Conservation (phyloP, 805 yeast genomes). For the Lachancea sp. region DNA sequence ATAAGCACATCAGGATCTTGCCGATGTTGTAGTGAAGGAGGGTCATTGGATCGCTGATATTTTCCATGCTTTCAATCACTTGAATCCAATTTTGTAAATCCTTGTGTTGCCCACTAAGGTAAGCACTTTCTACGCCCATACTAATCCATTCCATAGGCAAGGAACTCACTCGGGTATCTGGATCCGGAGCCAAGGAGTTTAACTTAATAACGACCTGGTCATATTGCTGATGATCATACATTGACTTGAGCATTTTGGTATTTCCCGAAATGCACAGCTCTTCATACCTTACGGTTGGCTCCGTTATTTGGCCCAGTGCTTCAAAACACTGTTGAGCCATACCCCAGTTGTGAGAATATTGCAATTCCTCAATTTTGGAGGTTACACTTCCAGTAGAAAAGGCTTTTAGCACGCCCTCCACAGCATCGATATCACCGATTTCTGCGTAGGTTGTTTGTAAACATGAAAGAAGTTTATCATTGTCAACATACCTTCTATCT, state of each 20-base stretch:
- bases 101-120: slow-evolving; percentile 50
- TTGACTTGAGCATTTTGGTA: slow-evolving; percentile 60
- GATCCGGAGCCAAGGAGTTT: slow-evolving; percentile 34
- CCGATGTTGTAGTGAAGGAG: slow-evolving; percentile 61
- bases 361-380: slow-evolving; percentile 75
- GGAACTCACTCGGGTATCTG: slow-evolving; percentile 26
- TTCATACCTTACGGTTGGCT: slow-evolving; percentile 21
- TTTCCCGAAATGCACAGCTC: slow-evolving; percentile 24
- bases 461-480: slow-evolving; percentile 36
- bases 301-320: slow-evolving; percentile 45
- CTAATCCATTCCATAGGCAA: slow-evolving; percentile 47
- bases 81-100: slow-evolving; percentile 54
- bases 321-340: slow-evolving; percentile 81
- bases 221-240: slow-evolving; percentile 70
- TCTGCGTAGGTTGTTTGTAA: slow-evolving; percentile 80
- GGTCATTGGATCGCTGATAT: slow-evolving; percentile 45
- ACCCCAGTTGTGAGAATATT: slow-evolving; percentile 80
- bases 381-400: slow-evolving; percentile 62
- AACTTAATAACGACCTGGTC: slow-evolving; percentile 55
- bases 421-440: slow-evolving; percentile 82
- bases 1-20: slow-evolving; percentile 46
- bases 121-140: slow-evolving; percentile 70
- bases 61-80: slow-evolving; percentile 40
- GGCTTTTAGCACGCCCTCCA: slow-evolving; percentile 75
- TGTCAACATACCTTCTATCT: slow-evolving; percentile 21